These are phyloP conservation scores for Colletotrichum lentis DNA, from an alignment of 2,329 filamentous ascomycete species.

Conservation along the genomic window DNA sequence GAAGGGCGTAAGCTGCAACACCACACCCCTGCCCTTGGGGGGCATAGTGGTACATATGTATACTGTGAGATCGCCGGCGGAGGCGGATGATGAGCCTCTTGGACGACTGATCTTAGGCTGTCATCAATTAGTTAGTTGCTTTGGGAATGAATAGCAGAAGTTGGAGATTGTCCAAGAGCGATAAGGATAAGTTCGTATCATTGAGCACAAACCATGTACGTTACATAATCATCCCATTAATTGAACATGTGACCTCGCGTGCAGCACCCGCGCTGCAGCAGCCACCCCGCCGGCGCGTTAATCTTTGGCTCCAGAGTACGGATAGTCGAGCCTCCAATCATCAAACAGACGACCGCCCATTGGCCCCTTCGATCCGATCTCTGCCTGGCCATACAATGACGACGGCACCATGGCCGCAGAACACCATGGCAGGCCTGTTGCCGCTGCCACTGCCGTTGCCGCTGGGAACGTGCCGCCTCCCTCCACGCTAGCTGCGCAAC, in stretches of 20 bases:
- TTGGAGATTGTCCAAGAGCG: background rate
- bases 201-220: background rate
- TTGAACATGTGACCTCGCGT: constrained; percentile 33
- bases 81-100: too few relatives aligned
- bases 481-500: constrained; percentile 86
- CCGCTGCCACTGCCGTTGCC: constrained; percentile 35
- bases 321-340: background rate
- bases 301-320: constrained; percentile 1
- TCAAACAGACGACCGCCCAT: background rate
- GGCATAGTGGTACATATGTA: background rate
- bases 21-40: background rate
- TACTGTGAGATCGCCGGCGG: too few relatives aligned
- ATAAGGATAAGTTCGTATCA: background rate
- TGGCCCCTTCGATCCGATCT: background rate
- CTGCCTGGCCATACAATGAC: constrained; percentile 13
- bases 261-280: constrained; percentile 7
- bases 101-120: background rate
- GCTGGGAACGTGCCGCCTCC: constrained; percentile 63
- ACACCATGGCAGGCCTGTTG: constrained; percentile 31
- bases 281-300: constrained; percentile 21
- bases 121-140: constrained; percentile 1
- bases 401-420: constrained; percentile 32
- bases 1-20: constrained; percentile 1
- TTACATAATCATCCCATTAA: background rate
- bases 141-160: background rate